A percentile compares a stretch with the other conserved stretches of the same genome.
Conservation (phyloP, 208 protist genomes). For the Porcisia deanei region DNA sequence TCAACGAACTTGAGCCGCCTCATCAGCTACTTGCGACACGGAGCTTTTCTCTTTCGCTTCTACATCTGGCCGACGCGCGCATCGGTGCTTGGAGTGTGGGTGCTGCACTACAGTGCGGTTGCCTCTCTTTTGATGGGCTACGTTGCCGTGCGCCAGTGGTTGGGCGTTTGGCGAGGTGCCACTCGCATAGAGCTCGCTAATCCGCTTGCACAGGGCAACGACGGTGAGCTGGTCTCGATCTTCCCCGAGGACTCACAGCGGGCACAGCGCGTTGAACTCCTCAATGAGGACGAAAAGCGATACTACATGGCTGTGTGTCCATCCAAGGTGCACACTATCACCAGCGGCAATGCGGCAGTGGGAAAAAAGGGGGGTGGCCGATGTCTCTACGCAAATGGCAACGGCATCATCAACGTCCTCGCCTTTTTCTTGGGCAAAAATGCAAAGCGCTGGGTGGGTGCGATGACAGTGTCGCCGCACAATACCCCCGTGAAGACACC, state of each 20-base stretch:
- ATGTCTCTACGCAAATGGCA: constrained; percentile 57
- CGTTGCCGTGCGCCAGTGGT: constrained; percentile 53
- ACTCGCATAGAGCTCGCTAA: constrained; percentile 77
- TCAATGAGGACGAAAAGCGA: constrained; percentile 38
- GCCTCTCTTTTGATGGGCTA: constrained; percentile 16
- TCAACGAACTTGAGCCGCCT: constrained; percentile 2
- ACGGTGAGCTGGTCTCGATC: constrained; percentile 64
- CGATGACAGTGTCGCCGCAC: constrained; percentile 58
- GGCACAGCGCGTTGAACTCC: constrained; percentile 22
- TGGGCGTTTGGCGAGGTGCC: constrained; percentile 41
- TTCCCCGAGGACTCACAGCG: constrained; percentile 40
- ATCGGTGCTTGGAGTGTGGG: constrained; percentile 53
- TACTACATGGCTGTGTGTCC: constrained; percentile 44
- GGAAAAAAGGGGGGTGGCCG: background rate
- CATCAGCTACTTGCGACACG: constrained; percentile 12
- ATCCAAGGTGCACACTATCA: constrained; percentile 21
- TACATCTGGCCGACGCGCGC: constrained; percentile 49
- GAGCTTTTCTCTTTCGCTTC: constrained; percentile 35
- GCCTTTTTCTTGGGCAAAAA: constrained; percentile 31
- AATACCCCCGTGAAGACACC: constrained; percentile 52
- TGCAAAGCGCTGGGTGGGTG: constrained; percentile 43
- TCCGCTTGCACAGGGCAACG: constrained; percentile 59
- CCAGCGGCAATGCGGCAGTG: constrained; percentile 9
- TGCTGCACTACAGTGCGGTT: constrained; percentile 57
- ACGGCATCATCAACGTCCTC: constrained; percentile 47